Conservation (phyloP, 768 basidiomycete species). For the Butyriboletus loyo region DNA sequence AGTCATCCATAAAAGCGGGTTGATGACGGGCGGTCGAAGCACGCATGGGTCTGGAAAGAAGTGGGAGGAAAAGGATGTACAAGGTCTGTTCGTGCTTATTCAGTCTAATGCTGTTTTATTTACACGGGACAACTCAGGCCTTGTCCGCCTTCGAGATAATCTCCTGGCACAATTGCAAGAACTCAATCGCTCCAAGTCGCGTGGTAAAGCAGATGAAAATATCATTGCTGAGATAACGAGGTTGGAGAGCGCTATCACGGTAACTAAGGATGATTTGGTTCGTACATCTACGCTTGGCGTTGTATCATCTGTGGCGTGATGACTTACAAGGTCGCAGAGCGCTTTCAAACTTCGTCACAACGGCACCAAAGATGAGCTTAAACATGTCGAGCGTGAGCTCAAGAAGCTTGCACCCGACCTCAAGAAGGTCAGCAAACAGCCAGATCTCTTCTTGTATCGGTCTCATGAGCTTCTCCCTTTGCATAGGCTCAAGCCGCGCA, state of each 20-base stretch:
- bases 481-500: slow-evolving; percentile 54
- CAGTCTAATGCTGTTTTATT: slow-evolving; percentile 25
- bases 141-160: slow-evolving; percentile 63
- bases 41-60: slow-evolving; percentile 74
- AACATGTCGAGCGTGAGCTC: slow-evolving; percentile 71
- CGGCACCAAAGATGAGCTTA: slow-evolving; percentile 81
- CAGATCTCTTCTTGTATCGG: neutral
- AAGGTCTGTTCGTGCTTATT: slow-evolving; percentile 47
- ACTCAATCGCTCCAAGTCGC: slow-evolving; percentile 78
- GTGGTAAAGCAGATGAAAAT: slow-evolving; percentile 79
- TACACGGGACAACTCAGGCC: slow-evolving; percentile 28
- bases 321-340: slow-evolving; percentile 42
- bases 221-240: slow-evolving; percentile 73
- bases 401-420: slow-evolving; percentile 66
- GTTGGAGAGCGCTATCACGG: slow-evolving; percentile 70
- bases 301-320: neutral
- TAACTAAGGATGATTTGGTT: slow-evolving; percentile 83
- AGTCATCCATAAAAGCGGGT: slow-evolving; percentile 93
- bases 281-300: slow-evolving; percentile 18
- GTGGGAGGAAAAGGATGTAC: slow-evolving; percentile 93
- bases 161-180: slow-evolving; percentile 77
- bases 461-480: neutral
- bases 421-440: slow-evolving; percentile 52
- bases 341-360: slow-evolving; percentile 72
- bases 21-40: slow-evolving; percentile 94